Evolutionary conservation across 140 eudicot species (phyloP).

Genomic region (Senecio squalidus): DNA sequence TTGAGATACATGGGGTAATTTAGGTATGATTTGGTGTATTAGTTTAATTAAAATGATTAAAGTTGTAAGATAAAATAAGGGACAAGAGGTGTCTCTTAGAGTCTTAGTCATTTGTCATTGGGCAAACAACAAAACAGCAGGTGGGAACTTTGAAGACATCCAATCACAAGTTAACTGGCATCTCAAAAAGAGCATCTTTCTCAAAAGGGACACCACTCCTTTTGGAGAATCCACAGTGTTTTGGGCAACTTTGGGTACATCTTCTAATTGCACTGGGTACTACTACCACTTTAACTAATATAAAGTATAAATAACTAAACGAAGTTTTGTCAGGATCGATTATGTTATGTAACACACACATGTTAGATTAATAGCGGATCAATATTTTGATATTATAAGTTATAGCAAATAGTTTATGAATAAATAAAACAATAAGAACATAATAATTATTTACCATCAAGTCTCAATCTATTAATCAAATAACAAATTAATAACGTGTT

Average conservation of each 20-base stretch:
- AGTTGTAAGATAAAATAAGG: background rate
- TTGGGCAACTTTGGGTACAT: background rate
- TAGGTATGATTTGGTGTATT: background rate
- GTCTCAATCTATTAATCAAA: too few relatives aligned
- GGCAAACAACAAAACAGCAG: conserved; percentile 31
- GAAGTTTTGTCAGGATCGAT: too few relatives aligned
- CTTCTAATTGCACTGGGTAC: background rate
- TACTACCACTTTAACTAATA: background rate
- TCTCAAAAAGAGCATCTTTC: conserved; percentile 23
- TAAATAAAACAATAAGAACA: too few relatives aligned
- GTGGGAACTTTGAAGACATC: conserved; percentile 37
- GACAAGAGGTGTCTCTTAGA: conserved; percentile 21
- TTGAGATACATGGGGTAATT: background rate
- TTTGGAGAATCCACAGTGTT: conserved; percentile 24
- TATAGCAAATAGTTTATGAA: too few relatives aligned
- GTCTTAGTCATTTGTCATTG: conserved; percentile 22
- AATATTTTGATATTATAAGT: too few relatives aligned
- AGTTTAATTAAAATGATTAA: conserved; percentile 4
- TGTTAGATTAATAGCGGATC: too few relatives aligned
- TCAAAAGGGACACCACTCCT: conserved; percentile 17
- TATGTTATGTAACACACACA: too few relatives aligned
- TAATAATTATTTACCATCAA: too few relatives aligned
- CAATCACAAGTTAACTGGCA: conserved; percentile 33
- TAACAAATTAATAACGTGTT: too few relatives aligned
- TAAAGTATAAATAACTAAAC: too few relatives aligned